Base-by-base conservation (phyloP, 257 asterid genomes). In the Lycium ferocissimum region DNA sequence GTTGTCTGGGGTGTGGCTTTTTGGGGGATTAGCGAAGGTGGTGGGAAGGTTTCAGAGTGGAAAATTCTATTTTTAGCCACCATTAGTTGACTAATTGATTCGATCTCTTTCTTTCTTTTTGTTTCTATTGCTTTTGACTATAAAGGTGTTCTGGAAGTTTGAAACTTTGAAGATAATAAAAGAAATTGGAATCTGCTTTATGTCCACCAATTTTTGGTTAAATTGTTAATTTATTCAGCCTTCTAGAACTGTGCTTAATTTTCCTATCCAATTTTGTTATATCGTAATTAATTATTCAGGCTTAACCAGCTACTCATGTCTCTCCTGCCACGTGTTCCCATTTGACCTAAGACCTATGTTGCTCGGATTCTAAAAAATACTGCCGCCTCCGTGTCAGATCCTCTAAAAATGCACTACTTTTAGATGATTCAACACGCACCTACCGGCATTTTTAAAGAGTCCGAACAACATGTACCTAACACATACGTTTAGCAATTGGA, bases 201-300 rank as follows among this genome's bases (percentile, higher is more conserved):
- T 7, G 78, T 76, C 62, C 45, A 13, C 45, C 13, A 13, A 13
- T 49, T 76, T 71, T 76, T 76, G 22, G 63, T 4, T 22, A 22
- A 22, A 1, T 76, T 15, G 20, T 51, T 49, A 43, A 2, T 22
- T 12, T 75, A 5, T 51, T 26, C 7, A 3, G 3, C 62, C 45
- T 49, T 49, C 81, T 76, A 76, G 63, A 76, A 76, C 81, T 49
- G 37, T 20, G 63, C 45, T 76, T 51, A 56, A 51, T 51, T 49
- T 76, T 76, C 12, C 62, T 7, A 76, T 22, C 40, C n/a, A 76
- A 51, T 51, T 76, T 51, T 76, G 15, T 51, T 3, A 49, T 51
- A 49, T 51, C 2, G 14, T 8, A 69, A 15, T 71, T 40, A 40
- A 38, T 51, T 51, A 76, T 22, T 76, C 14, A 49, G 62, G 81